Evolutionary conservation across 208 protist species (phyloP), one percentile per base, ranked within the genome.

Genomic region (Trypanosoma brucei): DNA sequence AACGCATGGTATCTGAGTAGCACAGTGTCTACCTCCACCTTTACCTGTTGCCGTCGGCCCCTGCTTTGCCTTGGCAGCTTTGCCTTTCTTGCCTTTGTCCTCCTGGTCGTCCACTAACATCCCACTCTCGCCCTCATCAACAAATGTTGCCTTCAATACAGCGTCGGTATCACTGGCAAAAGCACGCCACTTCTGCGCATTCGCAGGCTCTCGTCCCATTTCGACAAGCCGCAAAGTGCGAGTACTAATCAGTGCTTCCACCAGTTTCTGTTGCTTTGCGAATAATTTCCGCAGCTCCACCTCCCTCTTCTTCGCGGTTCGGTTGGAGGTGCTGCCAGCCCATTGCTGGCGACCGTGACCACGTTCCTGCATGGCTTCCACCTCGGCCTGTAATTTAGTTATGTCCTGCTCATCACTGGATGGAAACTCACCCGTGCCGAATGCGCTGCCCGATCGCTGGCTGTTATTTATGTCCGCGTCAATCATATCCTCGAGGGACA

Each of bases 401-500:
- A 85, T 56, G 8, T 36, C 48, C 0, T 70, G 37, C 39, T 78
- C 72, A 34, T 63, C 50, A 55, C 31, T 42, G 49, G 46, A 34
- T 55, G 52, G 51, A 45, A 78, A 54, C 55, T 73, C 65, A 40
- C 55, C 59, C 22, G 90, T 42, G 58, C 88, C 84, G 49, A 93
- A 91, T 35, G 80, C 77, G 14, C 72, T 71, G 3, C 48, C 39
- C n/a, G 48, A 56, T 4, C 59, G 38, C 13, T 57, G 46, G 39
- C 40, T 63, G 3, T 45, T 62, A 61, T 70, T 70, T 46, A 53
- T 62, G 50, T 92, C 82, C 11, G 74, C 73, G 14, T 81, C 75
- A 31, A 95, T 45, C 62, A 95, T 66, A 37, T 92, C 88, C 52
- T 92, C 85, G 9, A 95, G 75, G 33, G 88, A 88, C 34, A 88